Evolutionary conservation across 495 filamentous ascomycete species (phyloP).

Genomic region (Penicillium simplicissimum): DNA sequence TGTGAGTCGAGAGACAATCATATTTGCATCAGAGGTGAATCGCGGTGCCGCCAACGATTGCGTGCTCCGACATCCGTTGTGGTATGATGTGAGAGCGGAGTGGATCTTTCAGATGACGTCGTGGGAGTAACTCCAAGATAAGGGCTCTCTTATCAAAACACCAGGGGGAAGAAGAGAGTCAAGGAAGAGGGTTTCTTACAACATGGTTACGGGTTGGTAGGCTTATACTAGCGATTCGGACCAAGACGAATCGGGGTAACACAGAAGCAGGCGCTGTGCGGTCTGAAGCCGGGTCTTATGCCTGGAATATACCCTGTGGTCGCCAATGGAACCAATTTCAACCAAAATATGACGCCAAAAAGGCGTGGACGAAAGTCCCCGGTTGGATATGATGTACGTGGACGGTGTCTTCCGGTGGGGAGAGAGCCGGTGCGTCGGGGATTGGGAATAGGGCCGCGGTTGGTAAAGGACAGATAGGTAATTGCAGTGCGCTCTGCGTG

Average conservation of each 20-base stretch:
- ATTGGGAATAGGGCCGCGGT: not conserved
- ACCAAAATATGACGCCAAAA: not conserved
- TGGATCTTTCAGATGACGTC: constrained; percentile 1
- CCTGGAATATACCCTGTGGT: not conserved
- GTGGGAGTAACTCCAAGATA: not conserved
- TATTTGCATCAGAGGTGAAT: too few relatives aligned
- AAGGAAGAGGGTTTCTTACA: constrained; percentile 32
- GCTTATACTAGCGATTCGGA: constrained; percentile 16
- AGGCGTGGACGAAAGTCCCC: not conserved
- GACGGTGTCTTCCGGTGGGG: not conserved
- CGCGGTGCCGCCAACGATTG: not conserved
- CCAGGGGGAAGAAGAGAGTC: not conserved
- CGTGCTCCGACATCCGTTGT: constrained; percentile 6
- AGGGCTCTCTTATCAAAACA: not conserved
- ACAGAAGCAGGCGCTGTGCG: not conserved
- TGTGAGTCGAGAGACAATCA: constrained; percentile 13
- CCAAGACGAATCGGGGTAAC: constrained; percentile 15
- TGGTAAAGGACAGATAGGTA: not conserved
- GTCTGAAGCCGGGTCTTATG: not conserved
- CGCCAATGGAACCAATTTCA: not conserved
- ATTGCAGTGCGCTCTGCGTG: not conserved
- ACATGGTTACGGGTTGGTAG: constrained; percentile 29
- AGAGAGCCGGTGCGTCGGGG: not conserved
- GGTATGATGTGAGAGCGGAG: not conserved
- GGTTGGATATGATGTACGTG: not conserved